A percentile compares a stretch with the other conserved stretches of the same genome.
Conservation (phyloP, 2,329 filamentous ascomycete genomes). For the Aspergillus hortae region DNA sequence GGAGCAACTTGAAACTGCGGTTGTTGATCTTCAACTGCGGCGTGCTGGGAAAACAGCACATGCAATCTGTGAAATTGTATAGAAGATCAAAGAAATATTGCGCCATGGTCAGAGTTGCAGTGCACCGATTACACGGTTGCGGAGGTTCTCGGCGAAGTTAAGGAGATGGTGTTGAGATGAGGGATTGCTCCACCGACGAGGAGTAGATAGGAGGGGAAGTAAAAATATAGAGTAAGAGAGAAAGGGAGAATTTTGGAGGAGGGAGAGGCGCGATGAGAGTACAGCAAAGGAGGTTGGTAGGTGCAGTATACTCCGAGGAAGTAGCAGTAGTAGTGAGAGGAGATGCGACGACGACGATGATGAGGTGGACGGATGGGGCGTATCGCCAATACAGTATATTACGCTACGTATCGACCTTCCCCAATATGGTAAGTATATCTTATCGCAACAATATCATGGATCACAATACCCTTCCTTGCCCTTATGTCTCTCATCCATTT, state of each 20-base stretch:
- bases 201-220: neutral
- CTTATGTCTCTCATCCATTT: neutral
- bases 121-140: slow-evolving; percentile 13
- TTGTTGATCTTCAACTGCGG: slow-evolving; percentile 94
- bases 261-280: neutral
- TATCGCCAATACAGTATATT: neutral
- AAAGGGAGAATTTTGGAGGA: neutral
- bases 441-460: neutral
- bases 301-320: neutral
- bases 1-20: slow-evolving; percentile 91
- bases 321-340: neutral
- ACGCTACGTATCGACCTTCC: neutral
- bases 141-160: neutral
- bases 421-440: neutral
- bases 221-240: neutral
- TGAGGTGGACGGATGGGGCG: neutral
- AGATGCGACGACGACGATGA: neutral
- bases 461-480: neutral
- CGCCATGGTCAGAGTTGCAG: slow-evolving; percentile 54
- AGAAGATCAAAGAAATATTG: slow-evolving; percentile 83
- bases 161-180: neutral
- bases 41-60: slow-evolving; percentile 92
- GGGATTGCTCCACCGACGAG: neutral
- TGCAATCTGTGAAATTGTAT: slow-evolving; percentile 89
- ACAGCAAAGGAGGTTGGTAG: no score